Percentiles rank a stretch among this genome's conserved stretches.
Evolutionary conservation across 495 filamentous ascomycete species (phyloP).

Genomic region (Bombardia bombarda): DNA sequence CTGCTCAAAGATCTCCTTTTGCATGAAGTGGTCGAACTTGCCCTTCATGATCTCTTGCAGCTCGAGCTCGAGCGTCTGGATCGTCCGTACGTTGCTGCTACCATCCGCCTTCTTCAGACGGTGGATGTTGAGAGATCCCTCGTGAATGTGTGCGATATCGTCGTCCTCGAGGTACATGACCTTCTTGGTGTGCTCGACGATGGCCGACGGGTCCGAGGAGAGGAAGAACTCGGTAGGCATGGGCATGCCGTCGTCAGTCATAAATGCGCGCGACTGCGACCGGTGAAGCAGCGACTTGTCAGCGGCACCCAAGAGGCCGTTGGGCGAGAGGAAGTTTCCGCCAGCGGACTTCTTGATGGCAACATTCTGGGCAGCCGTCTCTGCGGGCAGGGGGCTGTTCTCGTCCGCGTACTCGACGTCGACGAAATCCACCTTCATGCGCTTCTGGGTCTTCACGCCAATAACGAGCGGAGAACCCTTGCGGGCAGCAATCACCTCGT

Average conservation of each 20-base stretch:
- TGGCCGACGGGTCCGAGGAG: slow-evolving; percentile 94
- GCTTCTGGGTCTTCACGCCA: slow-evolving; percentile 88
- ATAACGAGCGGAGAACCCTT: slow-evolving; percentile 97
- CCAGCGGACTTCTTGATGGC: slow-evolving; percentile 73
- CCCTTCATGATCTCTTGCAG: slow-evolving; percentile 99
- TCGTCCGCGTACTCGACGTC: slow-evolving; percentile 96
- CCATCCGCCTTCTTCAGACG: slow-evolving; percentile 94
- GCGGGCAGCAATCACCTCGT: slow-evolving; percentile 94
- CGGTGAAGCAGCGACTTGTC: slow-evolving; percentile 97
- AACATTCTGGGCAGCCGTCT: slow-evolving; percentile 92
- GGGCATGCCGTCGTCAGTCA: slow-evolving; percentile 93
- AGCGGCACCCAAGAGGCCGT: slow-evolving; percentile 71
- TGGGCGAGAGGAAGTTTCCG: slow-evolving; percentile 49
- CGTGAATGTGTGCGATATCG: slow-evolving; percentile 98
- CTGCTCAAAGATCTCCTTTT: slow-evolving; percentile 99
- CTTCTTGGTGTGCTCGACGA: slow-evolving; percentile 99
- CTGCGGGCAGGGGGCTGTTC: slow-evolving; percentile 70
- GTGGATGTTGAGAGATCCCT: slow-evolving; percentile 97
- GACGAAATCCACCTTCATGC: slow-evolving; percentile 99
- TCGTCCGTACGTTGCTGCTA: slow-evolving; percentile 89
- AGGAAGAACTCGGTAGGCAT: slow-evolving; percentile 99
- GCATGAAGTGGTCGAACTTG: slow-evolving; percentile 99
- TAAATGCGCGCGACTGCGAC: slow-evolving; percentile 95
- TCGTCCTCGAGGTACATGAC: slow-evolving; percentile 98
- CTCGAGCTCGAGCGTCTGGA: slow-evolving; percentile 97